Evolutionary conservation across 345 rosid species (phyloP).

Genomic region (Turritis glabra): DNA sequence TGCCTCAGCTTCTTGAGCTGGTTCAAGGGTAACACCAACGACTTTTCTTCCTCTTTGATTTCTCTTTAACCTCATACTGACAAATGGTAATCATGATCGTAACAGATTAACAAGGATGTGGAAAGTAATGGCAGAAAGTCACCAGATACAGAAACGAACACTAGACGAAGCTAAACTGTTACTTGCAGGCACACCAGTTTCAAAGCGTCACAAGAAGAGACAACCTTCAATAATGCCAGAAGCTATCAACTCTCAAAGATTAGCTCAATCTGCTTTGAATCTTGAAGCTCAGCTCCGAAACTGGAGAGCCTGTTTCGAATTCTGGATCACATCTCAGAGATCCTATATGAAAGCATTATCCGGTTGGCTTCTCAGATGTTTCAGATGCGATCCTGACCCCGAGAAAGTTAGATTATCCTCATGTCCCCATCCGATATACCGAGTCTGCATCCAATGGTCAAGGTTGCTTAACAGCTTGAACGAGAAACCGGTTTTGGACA

Average conservation of each 20-base stretch:
- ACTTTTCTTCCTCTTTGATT: not conserved
- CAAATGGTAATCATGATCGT: not conserved
- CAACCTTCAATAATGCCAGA: slow-evolving; percentile 52
- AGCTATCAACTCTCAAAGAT: slow-evolving; percentile 59
- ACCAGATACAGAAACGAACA: slow-evolving; percentile 76
- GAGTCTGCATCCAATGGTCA: slow-evolving; percentile 84
- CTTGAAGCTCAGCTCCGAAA: slow-evolving; percentile 83
- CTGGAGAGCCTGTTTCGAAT: slow-evolving; percentile 83
- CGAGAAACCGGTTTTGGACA: slow-evolving; percentile 78
- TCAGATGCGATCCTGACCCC: slow-evolving; percentile 60
- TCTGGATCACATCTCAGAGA: slow-evolving; percentile 88
- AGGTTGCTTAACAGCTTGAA: slow-evolving; percentile 60
- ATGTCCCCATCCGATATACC: slow-evolving; percentile 67
- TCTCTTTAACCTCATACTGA: not conserved
- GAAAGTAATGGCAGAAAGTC: slow-evolving; percentile 95
- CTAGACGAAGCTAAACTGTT: slow-evolving; percentile 86
- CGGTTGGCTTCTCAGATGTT: slow-evolving; percentile 91
- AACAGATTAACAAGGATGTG: slow-evolving; percentile 89
- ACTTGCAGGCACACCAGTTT: slow-evolving; percentile 78
- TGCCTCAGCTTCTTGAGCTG: slow-evolving; percentile 87
- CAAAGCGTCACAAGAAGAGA: slow-evolving; percentile 60
- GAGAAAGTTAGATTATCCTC: slow-evolving; percentile 65
- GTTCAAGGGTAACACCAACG: slow-evolving; percentile 69
- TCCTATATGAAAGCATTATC: slow-evolving; percentile 72
- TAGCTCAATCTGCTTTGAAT: slow-evolving; percentile 71